phyloP scores from a whole-genome alignment of 768 basidiomycete genomes.

The Suillus luteus region DNA sequence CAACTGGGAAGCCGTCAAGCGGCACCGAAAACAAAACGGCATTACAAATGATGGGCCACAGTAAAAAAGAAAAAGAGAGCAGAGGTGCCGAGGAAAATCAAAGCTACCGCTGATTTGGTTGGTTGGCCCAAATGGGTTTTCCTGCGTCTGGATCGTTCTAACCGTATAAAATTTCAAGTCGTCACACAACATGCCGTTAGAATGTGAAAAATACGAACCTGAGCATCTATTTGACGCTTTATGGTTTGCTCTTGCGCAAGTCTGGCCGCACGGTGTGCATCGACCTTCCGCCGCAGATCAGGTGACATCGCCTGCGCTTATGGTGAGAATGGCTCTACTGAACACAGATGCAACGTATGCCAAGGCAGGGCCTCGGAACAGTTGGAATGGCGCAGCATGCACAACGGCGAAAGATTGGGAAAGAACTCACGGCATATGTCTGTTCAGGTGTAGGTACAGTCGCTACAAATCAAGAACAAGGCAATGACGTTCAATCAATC shows the following conservation, averaged over 20 bases:
- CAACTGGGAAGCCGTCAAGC: neutral
- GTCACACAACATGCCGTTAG: neutral
- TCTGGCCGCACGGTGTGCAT: constrained; percentile 55
- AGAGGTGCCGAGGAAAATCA: neutral
- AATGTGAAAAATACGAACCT: constrained; percentile 40
- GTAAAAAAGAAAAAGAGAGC: neutral
- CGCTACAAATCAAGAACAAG: constrained; percentile 24
- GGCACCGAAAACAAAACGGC: neutral
- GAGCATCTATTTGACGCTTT: constrained; percentile 51
- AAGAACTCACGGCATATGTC: constrained; percentile 34
- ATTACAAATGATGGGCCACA: neutral
- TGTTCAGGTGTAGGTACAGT: constrained; percentile 40
- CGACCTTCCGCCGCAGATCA: constrained; percentile 63
- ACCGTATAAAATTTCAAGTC: constrained; percentile 8
- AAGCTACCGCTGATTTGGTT: constrained; percentile 19
- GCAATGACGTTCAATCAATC: constrained; percentile 4
- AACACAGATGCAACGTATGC: neutral
- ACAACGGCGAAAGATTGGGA: neutral
- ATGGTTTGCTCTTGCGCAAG: constrained; percentile 54
- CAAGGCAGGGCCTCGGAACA: neutral
- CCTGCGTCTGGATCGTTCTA: constrained; percentile 28
- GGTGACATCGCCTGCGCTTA: constrained; percentile 58
- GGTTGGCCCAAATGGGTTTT: constrained; percentile 38
- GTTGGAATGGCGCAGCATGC: neutral
- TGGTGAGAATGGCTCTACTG: constrained; percentile 8